Conservation (phyloP, 306 rosid genomes). For the Erythrophleum fordii region DNA sequence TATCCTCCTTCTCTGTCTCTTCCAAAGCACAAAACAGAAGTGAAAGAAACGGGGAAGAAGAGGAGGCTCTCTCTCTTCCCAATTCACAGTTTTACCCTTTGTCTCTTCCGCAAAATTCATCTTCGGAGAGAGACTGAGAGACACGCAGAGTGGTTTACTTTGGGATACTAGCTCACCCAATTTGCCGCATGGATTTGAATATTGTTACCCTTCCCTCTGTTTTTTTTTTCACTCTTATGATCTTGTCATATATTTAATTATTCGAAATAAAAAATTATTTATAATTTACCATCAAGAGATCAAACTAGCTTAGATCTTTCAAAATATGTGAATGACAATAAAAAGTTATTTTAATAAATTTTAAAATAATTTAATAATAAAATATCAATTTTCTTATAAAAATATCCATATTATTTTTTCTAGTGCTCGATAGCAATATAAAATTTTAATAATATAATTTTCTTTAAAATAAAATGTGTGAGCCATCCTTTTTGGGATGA, state of each 20-base stretch:
- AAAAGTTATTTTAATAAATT: too few species aligned
- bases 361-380: too few species aligned
- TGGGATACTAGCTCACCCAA: background rate
- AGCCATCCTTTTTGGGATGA: background rate
- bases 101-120: background rate
- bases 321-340: too few species aligned
- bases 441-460: too few species aligned
- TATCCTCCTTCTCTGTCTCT: slow-evolving; percentile 45
- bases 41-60: background rate
- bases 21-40: slow-evolving; percentile 22
- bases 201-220: background rate
- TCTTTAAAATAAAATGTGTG: too few species aligned
- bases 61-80: background rate
- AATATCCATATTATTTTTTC: too few species aligned
- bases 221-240: background rate
- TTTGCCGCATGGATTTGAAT: background rate
- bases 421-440: too few species aligned
- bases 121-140: background rate
- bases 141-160: background rate
- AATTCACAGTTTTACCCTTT: slow-evolving; percentile 42
- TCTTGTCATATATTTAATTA: too few species aligned
- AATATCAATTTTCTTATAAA: too few species aligned
- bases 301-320: too few species aligned
- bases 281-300: too few species aligned
- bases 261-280: too few species aligned